These are phyloP conservation scores for Picea glauca DNA, from an alignment of 75 land plant genomes.

Conservation along the genomic window DNA sequence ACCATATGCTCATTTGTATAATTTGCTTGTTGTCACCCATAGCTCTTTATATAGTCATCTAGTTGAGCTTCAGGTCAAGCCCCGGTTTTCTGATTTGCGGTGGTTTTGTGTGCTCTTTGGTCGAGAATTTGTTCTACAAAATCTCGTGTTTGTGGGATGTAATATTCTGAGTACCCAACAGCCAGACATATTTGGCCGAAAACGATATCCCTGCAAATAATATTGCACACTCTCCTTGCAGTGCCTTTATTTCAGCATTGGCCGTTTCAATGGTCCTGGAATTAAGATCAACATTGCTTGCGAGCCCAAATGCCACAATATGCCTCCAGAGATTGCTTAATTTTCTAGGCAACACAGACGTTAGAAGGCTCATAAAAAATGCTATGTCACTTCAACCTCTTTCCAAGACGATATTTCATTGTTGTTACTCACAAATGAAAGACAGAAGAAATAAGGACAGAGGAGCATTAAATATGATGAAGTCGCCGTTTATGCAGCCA, in stretches of 20 bases:
- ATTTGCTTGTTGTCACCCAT: slow-evolving; percentile 67
- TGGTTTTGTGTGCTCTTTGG: slow-evolving; percentile 90
- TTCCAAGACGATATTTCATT: slow-evolving; percentile 13
- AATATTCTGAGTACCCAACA: slow-evolving; percentile 59
- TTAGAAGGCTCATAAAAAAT: slow-evolving; percentile 61
- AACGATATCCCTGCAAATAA: slow-evolving; percentile 15
- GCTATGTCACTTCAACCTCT: slow-evolving; percentile 59
- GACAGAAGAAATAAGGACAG: too few relatives aligned
- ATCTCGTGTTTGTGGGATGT: slow-evolving; percentile 86
- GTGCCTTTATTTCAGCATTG: slow-evolving; percentile 63
- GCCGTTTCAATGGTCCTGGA: slow-evolving; percentile 87
- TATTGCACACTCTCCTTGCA: slow-evolving; percentile 41
- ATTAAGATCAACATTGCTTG: slow-evolving; percentile 70
- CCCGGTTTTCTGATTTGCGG: slow-evolving; percentile 84
- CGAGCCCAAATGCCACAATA: slow-evolving; percentile 69
- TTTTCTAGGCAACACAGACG: slow-evolving; percentile 51
- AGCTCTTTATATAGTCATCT: slow-evolving; percentile 72
- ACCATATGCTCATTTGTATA: slow-evolving; percentile 68
- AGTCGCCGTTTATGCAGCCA: too few relatives aligned
- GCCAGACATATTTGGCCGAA: background rate
- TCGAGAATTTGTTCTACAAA: slow-evolving; percentile 71
- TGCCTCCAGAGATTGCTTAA: slow-evolving; percentile 78
- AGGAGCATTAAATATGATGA: too few relatives aligned
- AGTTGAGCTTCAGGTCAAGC: slow-evolving; percentile 83
- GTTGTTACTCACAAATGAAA: too few relatives aligned